These are phyloP conservation scores for Solanum commersonii DNA, from an alignment of 257 asterid species.

Conservation along the genomic window DNA sequence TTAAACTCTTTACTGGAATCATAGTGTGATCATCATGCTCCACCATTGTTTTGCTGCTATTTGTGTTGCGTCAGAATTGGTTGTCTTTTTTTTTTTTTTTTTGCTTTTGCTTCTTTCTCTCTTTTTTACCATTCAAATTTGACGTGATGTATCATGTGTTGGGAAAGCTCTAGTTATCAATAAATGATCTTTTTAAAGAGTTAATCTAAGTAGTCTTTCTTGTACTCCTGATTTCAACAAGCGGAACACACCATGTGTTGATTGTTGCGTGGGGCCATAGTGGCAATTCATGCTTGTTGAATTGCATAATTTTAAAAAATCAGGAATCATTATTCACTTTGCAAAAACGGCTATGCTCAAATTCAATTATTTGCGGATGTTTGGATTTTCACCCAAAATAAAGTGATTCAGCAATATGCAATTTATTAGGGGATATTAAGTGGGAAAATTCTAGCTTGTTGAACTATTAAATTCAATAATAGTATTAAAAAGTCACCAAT, in stretches of 20 bases:
- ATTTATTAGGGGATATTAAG: background rate
- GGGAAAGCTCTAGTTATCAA: background rate
- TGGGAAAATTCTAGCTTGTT: background rate
- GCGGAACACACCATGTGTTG: background rate
- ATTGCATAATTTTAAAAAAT: background rate
- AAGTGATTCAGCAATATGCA: background rate
- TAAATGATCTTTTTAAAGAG: background rate
- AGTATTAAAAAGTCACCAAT: background rate
- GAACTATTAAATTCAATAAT: background rate
- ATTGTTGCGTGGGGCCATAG: background rate
- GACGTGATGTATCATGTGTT: background rate
- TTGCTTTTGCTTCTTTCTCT: background rate
- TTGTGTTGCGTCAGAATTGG: background rate
- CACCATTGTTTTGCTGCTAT: background rate
- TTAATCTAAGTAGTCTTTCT: background rate
- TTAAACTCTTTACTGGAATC: background rate
- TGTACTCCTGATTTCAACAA: background rate
- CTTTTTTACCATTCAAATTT: background rate
- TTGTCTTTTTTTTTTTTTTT: background rate
- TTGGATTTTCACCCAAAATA: background rate
- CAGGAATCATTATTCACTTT: background rate
- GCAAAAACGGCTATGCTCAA: background rate
- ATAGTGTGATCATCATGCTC: background rate
- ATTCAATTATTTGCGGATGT: background rate
- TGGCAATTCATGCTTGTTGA: background rate